Conservation (phyloP, 495 filamentous ascomycete genomes). For the Penicillium canariense region DNA sequence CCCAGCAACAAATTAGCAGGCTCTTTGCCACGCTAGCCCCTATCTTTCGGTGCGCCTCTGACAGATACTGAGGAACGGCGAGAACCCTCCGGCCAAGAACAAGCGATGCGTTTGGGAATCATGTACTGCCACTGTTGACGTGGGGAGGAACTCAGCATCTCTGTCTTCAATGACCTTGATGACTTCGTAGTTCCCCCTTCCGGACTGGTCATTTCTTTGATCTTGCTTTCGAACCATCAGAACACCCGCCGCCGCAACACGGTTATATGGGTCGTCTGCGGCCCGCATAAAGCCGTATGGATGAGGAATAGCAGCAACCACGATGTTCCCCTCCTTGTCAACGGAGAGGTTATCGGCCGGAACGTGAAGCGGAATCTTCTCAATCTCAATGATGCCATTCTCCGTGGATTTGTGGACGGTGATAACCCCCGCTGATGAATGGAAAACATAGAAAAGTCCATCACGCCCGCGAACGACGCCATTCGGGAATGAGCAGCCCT, state of each 20-base stretch:
- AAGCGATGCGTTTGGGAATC: not conserved
- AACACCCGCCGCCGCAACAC: conserved; percentile 12
- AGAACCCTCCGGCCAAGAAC: not conserved
- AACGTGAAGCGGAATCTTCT: conserved; percentile 26
- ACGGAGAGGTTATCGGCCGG: conserved; percentile 39
- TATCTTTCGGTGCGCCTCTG: not conserved
- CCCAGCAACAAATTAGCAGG: not conserved
- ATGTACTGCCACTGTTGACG: not conserved
- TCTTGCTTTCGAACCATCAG: not conserved
- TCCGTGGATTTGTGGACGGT: conserved; percentile 25
- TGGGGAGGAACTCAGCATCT: not conserved
- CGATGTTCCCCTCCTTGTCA: conserved; percentile 37
- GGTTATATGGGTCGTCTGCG: conserved; percentile 6
- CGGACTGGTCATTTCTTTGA: not conserved
- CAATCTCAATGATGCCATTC: conserved; percentile 20
- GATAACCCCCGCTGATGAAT: conserved; percentile 18
- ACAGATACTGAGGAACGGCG: not conserved
- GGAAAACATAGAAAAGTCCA: conserved; percentile 34
- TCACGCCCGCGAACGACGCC: conserved; percentile 29
- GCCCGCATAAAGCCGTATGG: conserved; percentile 10
- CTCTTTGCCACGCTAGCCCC: not conserved
- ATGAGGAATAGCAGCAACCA: conserved; percentile 31
- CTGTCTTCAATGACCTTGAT: not conserved
- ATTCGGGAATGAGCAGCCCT: conserved; percentile 29
- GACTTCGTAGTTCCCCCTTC: not conserved